Base-by-base conservation (phyloP, 805 yeast species). In the Lipomyces chichibuensis region DNA sequence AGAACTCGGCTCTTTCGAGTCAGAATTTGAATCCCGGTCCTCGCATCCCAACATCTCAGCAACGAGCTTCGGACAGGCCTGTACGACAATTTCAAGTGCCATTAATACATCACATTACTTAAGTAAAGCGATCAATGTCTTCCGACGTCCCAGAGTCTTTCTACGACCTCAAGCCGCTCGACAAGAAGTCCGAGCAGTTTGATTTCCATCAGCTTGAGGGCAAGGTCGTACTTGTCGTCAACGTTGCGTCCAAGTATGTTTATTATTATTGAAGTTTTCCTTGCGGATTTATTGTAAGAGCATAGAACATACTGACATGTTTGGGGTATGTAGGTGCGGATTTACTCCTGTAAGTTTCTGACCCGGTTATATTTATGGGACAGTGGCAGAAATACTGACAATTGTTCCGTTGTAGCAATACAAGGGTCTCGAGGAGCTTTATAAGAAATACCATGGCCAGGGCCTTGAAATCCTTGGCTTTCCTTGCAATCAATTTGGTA, bases 401-500 rank as follows among this genome's bases (percentile, higher is more conserved):
- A 11, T 4, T n/a, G 37, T 35, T 29, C 32, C 7, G 87, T 4
- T 87, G 86, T 87, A 90, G 65, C 97, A 92, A 77, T 90, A 89
- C 77, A 79, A 82, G 62, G 94, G 88, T 62, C 80, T 92, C 46
- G 93, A 92, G 78, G 79, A 77, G 53, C 78, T 92, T 14, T 87
- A 91, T 80, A 80, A 86, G 68, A 86, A 87, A 75, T 90, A 88
- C 79, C 79, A 83, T 62, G 85, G 83, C 59, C 75, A 84, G 69
- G 96, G 91, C 0, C 80, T 93, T 29, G 86, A 80, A 57, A 82
- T 92, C 33, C 71, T 92, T 46, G 97, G 92, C 0, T 92, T 92
- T 84, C 98, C 98, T 39, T 91, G 97, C 79, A 90, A 91, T 80
- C 97, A 92, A 77, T 92, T 92, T 76, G 93, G 89, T 62, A 55